Conservation (phyloP, 2,329 filamentous ascomycete species). For the Beauveria asiatica region DNA sequence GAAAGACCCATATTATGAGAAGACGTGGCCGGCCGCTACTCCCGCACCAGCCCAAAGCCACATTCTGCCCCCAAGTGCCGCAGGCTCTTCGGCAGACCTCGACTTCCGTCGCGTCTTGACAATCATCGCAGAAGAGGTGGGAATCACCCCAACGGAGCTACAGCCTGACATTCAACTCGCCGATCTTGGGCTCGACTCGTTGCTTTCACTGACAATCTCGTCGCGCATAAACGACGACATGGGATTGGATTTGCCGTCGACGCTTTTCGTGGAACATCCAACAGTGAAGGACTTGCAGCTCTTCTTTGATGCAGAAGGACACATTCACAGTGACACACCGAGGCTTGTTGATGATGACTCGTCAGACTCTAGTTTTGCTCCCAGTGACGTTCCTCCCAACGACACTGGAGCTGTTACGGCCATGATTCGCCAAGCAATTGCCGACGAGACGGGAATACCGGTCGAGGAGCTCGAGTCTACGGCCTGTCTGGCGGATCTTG, state of each 20-base stretch:
- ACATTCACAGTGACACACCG: background rate
- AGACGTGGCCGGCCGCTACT: background rate
- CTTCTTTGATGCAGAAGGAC: background rate
- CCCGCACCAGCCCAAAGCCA: background rate
- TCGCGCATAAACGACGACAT: background rate
- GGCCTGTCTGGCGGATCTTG: slow-evolving; percentile 7
- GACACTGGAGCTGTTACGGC: background rate
- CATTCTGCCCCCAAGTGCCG: background rate
- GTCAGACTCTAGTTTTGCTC: background rate
- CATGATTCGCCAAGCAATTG: slow-evolving; percentile 6
- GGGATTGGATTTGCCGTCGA: background rate
- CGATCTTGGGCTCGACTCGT: background rate
- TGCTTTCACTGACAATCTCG: background rate
- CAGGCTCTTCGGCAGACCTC: background rate
- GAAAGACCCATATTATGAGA: background rate
- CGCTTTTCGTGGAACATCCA: background rate
- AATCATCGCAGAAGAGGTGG: background rate
- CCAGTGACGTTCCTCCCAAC: background rate
- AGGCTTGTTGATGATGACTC: background rate
- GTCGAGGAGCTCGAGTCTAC: slow-evolving; percentile 1
- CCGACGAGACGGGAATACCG: slow-evolving; percentile 11
- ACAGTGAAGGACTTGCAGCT: background rate
- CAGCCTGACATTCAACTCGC: background rate
- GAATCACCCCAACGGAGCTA: background rate
- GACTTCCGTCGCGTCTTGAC: background rate